Base-by-base conservation (phyloP, 1,284 basidiomycete species). In the Puccinia novopanici region DNA sequence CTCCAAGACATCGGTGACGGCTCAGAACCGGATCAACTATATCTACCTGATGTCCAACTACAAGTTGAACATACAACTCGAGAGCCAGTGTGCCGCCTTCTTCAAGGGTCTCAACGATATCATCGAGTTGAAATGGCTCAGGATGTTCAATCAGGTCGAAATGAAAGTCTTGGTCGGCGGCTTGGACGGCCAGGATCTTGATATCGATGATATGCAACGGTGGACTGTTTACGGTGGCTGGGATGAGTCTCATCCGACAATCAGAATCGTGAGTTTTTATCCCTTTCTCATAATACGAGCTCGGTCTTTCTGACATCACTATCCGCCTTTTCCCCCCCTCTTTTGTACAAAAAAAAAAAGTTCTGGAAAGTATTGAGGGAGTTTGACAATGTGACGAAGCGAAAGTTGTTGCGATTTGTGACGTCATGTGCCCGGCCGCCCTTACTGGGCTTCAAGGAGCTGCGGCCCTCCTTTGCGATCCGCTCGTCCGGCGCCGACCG, bases 121-220 rank as follows among this genome's bases (percentile, higher is more conserved):
- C 86, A 92, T 97, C 84, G 92, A 95, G 82, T 90, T 90, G 0
- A 92, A 93, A 84, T 97, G 94, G 94, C 88, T 97, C 42, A 88
- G 83, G 22, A 95, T 97, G 93, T 98, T 97, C 87, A 94, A 96
- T 85, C 94, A 95, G 84, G 91, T 92, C 84, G 95, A 97, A 86
- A 87, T 96, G 24, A 83, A 82, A 24, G 75, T 84, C 17, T 82
- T 85, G 15, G 84, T 84, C n/a, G 84, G 84, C 15, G 84, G 84
- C 12, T 82, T 82, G n/a, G 84, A 85, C 61, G 75, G 75, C 40
- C 83, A 82, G 37, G 75, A 91, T 0, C 91, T 97, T 80, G 92
- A 95, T 85, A 84, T 97, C 12, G 90, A 91, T 19, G 94, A 98
- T 85, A 86, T 96, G 81, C 88, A 91, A 81, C 84, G 85, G 19